These are phyloP conservation scores for Lathyrus sativus DNA, from an alignment of 306 rosid species.

Conservation along the genomic window DNA sequence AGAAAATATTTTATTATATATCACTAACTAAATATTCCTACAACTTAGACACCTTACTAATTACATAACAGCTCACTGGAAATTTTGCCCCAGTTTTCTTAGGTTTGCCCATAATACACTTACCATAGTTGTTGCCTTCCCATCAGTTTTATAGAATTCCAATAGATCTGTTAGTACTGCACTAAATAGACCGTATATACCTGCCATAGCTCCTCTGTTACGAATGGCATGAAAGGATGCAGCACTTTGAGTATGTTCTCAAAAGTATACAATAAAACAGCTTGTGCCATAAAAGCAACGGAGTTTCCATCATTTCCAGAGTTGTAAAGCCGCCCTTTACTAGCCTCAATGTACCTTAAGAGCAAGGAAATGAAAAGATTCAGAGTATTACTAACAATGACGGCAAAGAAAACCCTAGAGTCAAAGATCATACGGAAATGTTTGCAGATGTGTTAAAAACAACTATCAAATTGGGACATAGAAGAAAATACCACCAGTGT, in stretches of 20 bases:
- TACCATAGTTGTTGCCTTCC: too few species aligned
- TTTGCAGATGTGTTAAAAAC: neutral
- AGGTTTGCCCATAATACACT: too few species aligned
- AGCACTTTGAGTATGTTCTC: constrained; percentile 79
- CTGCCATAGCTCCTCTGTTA: constrained; percentile 99
- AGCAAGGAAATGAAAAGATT: constrained; percentile 17
- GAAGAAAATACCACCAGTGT: neutral
- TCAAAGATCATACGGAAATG: constrained; percentile 18
- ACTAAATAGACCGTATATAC: constrained; percentile 38
- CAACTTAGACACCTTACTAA: too few species aligned
- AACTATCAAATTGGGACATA: constrained; percentile 3
- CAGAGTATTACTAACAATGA: constrained; percentile 24
- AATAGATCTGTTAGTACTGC: neutral
- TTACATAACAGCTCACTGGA: too few species aligned
- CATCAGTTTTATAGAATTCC: neutral
- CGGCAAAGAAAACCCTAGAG: constrained; percentile 13
- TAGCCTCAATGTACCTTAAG: constrained; percentile 90
- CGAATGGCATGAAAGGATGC: constrained; percentile 98
- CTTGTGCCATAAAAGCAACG: constrained; percentile 66
- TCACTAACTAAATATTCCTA: too few species aligned
- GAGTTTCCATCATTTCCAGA: constrained; percentile 59
- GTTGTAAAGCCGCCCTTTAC: constrained; percentile 79
- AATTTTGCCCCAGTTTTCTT: too few species aligned
- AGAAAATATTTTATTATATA: too few species aligned
- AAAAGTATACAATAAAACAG: constrained; percentile 82